These are phyloP conservation scores for Stephania japonica DNA, from an alignment of 164 flowering plant genomes.

Conservation along the genomic window DNA sequence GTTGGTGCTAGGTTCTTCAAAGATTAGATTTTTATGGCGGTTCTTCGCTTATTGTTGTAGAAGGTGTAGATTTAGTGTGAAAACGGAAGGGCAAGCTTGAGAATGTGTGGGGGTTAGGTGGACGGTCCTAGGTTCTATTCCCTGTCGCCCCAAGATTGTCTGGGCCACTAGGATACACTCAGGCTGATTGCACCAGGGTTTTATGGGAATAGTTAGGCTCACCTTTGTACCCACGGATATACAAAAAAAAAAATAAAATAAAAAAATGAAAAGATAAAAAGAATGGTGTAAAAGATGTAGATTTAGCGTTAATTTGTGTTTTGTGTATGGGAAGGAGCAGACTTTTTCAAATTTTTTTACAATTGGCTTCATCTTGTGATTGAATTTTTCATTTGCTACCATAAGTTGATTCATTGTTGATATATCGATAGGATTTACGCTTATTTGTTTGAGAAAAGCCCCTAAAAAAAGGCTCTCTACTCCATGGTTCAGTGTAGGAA, in stretches of 20 bases:
- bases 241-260: too few species aligned
- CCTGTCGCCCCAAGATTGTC: too few species aligned
- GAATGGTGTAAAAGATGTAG: neutral
- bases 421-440: neutral
- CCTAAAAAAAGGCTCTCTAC: too few species aligned
- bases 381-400: neutral
- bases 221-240: too few species aligned
- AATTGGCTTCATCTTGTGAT: neutral
- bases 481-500: neutral
- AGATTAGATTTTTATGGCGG: neutral
- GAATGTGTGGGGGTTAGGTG: too few species aligned
- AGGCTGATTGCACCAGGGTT: too few species aligned
- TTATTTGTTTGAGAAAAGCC: neutral
- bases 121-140: too few species aligned
- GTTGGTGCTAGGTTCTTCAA: neutral
- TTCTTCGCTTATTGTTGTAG: neutral
- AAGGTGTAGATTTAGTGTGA: neutral
- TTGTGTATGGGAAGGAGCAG: neutral
- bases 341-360: neutral
- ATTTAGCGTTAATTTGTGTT: neutral
- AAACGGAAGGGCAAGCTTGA: too few species aligned
- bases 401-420: neutral
- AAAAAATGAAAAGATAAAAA: too few species aligned
- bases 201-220: too few species aligned
- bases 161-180: too few species aligned